Evolutionary conservation across 306 rosid genomes (phyloP).

Genomic region (Glycyrrhiza uralensis): DNA sequence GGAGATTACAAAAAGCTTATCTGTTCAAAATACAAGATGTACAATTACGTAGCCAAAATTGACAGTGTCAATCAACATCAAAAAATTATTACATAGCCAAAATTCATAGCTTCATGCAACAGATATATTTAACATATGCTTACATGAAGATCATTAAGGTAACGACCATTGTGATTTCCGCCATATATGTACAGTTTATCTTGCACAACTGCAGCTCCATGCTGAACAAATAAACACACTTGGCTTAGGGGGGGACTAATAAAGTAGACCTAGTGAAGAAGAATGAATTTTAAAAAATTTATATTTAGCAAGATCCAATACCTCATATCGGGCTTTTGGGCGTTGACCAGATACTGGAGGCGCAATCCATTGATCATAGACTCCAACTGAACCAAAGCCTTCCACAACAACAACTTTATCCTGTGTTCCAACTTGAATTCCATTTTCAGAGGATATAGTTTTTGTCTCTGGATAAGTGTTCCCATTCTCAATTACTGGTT

Average conservation of each 20-base stretch:
- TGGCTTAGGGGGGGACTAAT: conserved; percentile 25
- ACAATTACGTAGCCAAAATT: neutral
- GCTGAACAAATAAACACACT: conserved; percentile 52
- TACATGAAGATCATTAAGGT: conserved; percentile 86
- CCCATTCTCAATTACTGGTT: conserved; percentile 70
- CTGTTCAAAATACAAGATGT: neutral
- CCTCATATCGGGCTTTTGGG: conserved; percentile 94
- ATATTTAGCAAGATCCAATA: conserved; percentile 29
- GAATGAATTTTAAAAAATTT: conserved; percentile 11
- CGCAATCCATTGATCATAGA: conserved; percentile 83
- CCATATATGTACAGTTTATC: conserved; percentile 93
- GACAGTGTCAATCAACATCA: neutral
- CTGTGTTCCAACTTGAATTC: conserved; percentile 57
- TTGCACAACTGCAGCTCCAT: conserved; percentile 83
- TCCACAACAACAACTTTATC: conserved; percentile 80
- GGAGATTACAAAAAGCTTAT: neutral
- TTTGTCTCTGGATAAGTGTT: conserved; percentile 68
- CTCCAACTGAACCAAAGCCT: conserved; percentile 59
- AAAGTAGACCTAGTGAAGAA: conserved; percentile 1
- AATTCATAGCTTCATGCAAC: conserved; percentile 9
- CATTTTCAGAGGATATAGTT: conserved; percentile 67
- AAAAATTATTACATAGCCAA: neutral
- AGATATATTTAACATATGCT: conserved; percentile 33
- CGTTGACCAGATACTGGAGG: conserved; percentile 68
- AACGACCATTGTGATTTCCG: conserved; percentile 98